Percentiles rank a stretch among this genome's conserved stretches.
Conservation (phyloP, 176 grass and related monocot genomes). For the Alloteropsis semialata region DNA sequence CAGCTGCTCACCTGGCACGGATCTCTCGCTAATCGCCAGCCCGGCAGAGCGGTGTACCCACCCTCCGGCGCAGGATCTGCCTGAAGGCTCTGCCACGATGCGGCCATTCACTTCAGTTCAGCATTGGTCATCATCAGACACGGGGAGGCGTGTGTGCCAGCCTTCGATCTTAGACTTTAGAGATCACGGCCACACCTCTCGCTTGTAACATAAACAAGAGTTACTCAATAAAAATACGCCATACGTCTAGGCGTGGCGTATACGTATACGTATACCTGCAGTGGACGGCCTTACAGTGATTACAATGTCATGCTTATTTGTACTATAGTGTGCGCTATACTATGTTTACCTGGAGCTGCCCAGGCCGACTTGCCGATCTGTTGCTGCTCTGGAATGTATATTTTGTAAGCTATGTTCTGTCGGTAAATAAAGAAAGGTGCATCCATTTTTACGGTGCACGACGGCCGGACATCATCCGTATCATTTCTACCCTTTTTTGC, state of each 20-base stretch:
- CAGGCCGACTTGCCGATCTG: not conserved
- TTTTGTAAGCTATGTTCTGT: not conserved
- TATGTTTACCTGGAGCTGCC: not conserved
- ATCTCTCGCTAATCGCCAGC: not conserved
- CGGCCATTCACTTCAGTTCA: no score
- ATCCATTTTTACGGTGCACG: not conserved
- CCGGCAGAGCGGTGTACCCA: not conserved
- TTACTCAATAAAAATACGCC: not conserved
- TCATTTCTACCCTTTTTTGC: no score
- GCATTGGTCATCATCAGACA: not conserved
- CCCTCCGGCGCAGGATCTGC: not conserved
- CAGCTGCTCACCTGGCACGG: slow-evolving; percentile 45
- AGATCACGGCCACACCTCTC: no score
- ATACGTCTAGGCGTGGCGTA: not conserved
- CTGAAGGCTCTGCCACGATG: not conserved
- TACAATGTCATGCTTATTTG: not conserved
- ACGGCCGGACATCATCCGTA: no score
- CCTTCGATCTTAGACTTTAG: no score
- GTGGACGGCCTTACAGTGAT: not conserved
- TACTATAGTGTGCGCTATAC: not conserved
- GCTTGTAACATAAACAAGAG: not conserved
- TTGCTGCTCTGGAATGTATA: not conserved
- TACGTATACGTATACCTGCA: not conserved
- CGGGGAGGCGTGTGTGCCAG: not conserved
- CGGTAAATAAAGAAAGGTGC: not conserved